Conservation (phyloP, 1,284 basidiomycete species). For the Cronartium ribicola region DNA sequence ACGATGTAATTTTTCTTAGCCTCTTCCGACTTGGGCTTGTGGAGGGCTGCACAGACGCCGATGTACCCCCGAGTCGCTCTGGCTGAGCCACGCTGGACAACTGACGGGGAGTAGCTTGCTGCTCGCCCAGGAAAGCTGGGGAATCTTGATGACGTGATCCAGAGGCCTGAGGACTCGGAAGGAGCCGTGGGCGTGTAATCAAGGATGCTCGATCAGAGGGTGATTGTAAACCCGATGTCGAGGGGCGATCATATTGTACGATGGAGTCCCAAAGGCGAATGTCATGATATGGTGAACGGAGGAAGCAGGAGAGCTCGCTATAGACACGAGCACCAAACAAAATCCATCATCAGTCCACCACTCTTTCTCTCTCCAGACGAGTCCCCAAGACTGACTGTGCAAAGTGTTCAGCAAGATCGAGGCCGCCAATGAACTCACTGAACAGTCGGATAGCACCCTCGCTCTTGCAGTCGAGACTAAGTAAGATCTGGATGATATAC, state of each 20-base stretch:
- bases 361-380: neutral
- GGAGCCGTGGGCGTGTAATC: too few relatives aligned
- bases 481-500: constrained; percentile 17
- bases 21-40: too few relatives aligned
- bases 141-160: too few relatives aligned
- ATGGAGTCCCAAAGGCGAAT: constrained; percentile 19
- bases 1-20: too few relatives aligned
- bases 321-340: neutral
- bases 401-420: constrained; percentile 23
- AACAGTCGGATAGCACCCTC: constrained; percentile 15
- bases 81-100: too few relatives aligned
- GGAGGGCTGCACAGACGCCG: too few relatives aligned
- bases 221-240: too few relatives aligned
- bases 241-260: constrained; percentile 10
- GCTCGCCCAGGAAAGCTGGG: too few relatives aligned
- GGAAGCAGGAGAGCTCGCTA: constrained; percentile 29
- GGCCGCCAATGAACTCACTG: constrained; percentile 15
- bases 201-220: too few relatives aligned
- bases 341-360: neutral
- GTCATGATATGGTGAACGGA: constrained; percentile 19
- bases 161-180: too few relatives aligned
- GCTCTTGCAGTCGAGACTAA: constrained; percentile 22
- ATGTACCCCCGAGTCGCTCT: too few relatives aligned
- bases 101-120: too few relatives aligned
- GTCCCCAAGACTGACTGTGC: constrained; percentile 10